Evolutionary conservation across 352 stramenopile species (phyloP), one percentile per base, ranked within the genome.

Genomic region (Thalassiosira exigua): DNA sequence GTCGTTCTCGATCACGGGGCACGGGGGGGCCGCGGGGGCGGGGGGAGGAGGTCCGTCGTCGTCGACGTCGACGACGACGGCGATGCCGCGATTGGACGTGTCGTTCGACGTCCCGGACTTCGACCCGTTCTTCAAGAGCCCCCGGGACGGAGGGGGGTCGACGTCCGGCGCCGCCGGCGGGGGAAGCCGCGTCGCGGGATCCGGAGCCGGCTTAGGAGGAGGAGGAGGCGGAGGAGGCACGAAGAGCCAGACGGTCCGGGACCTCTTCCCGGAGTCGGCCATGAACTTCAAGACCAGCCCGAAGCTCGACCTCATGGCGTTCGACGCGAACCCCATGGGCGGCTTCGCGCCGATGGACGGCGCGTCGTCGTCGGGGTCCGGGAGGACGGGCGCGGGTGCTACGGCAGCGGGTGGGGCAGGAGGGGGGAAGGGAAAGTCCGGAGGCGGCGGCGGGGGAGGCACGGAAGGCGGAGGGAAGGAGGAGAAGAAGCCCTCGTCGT

Each of bases 21-120:
- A 79, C 9, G 52, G 5, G 0, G 22, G 50, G 1, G 51, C 58
- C 1, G 59, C 68, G 57, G 64, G 58, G 54, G 52, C 61, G 19
- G 65, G n/a, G n/a, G n/a, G n/a, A n/a, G n/a, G n/a, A n/a, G n/a
- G n/a, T n/a, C n/a, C n/a, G n/a, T n/a, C n/a, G n/a, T 58, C 50
- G 50, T 33, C 50, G 2, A 58, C 50, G 22, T n/a, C n/a, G n/a
- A n/a, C n/a, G n/a, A n/a, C n/a, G n/a, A n/a, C n/a, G n/a, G n/a
- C n/a, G n/a, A n/a, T n/a, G n/a, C n/a, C n/a, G n/a, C 22, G 53
- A 44, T 53, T 82, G 32, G 58, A 74, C 52, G 74, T 82, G 65
- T 41, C 74, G 66, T 82, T 82, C 58, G 74, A 82, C 22, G 53
- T 79, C 26, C 74, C 74, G 19, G 74, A 79, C 21, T 82, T 82